Evolutionary conservation across 495 filamentous ascomycete species (phyloP).

Genomic region (Penicillium lividum): DNA sequence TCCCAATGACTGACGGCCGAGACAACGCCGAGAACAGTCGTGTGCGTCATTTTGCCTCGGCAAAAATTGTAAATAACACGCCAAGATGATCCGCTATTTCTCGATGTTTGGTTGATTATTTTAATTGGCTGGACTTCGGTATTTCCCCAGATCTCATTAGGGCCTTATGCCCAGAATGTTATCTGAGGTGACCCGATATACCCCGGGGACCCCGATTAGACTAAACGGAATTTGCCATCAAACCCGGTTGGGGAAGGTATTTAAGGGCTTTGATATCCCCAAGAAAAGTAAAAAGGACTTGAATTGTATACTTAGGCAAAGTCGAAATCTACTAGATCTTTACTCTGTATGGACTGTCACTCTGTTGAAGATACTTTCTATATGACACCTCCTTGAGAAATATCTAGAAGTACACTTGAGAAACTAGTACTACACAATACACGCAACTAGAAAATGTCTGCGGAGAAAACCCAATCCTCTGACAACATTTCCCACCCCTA

Average conservation of each 20-base stretch:
- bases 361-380: slow-evolving; percentile 37
- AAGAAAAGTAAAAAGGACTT: slow-evolving; percentile 6
- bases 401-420: slow-evolving; percentile 25
- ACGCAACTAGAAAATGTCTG: slow-evolving; percentile 37
- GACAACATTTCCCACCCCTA: slow-evolving; percentile 17
- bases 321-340: slow-evolving; percentile 7
- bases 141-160: slow-evolving; percentile 17
- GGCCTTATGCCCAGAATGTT: neutral
- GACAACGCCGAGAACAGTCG: slow-evolving; percentile 27
- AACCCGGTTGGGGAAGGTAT: slow-evolving; percentile 11
- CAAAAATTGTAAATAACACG: slow-evolving; percentile 1
- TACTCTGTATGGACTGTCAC: slow-evolving; percentile 40
- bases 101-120: slow-evolving; percentile 10
- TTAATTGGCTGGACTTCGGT: slow-evolving; percentile 14
- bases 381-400: slow-evolving; percentile 38
- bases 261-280: slow-evolving; percentile 16
- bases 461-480: slow-evolving; percentile 38
- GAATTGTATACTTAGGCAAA: slow-evolving; percentile 17
- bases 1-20: slow-evolving; percentile 18
- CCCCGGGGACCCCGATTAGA: too few species aligned
- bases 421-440: too few species aligned
- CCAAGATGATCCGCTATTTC: slow-evolving; percentile 23
- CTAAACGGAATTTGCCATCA: slow-evolving; percentile 20
- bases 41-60: slow-evolving; percentile 31
- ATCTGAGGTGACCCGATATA: neutral